phyloP scores from a whole-genome alignment of 2,329 filamentous ascomycete genomes.

The Colletotrichum neosansevieriae region DNA sequence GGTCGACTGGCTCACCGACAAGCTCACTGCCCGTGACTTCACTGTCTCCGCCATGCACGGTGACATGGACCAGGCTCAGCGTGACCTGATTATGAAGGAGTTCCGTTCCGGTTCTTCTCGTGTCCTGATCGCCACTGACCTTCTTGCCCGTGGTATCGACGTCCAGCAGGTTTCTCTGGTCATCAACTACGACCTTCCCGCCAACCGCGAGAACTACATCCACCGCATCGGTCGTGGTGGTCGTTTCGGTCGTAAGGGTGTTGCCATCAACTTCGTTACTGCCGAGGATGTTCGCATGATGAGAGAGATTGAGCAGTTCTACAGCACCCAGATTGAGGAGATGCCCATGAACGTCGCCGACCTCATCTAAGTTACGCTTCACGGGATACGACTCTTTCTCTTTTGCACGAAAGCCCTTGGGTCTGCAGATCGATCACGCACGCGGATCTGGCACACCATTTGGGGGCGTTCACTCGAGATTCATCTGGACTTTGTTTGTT shows the following conservation, averaged over 20 bases:
- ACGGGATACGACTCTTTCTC: conserved; percentile 36
- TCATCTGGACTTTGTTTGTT: conserved; percentile 41
- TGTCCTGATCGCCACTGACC: conserved; percentile 97
- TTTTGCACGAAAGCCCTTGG: conserved; percentile 37
- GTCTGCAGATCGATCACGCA: conserved; percentile 37
- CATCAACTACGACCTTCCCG: conserved; percentile 99
- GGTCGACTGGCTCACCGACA: conserved; percentile 99
- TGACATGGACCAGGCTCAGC: conserved; percentile 98
- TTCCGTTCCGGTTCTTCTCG: conserved; percentile 98
- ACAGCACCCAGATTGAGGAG: conserved; percentile 99
- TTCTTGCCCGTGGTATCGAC: conserved; percentile 99
- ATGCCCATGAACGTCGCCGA: conserved; percentile 97
- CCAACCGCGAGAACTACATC: conserved; percentile 99
- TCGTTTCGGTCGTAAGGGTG: conserved; percentile 99
- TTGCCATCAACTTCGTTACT: conserved; percentile 99
- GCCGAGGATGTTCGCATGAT: conserved; percentile 99
- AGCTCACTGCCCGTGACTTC: conserved; percentile 98
- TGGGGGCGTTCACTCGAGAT: conserved; percentile 38
- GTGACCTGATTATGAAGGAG: conserved; percentile 99
- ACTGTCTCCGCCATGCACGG: conserved; percentile 99
- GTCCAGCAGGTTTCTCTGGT: conserved; percentile 99
- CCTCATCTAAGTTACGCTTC: conserved; percentile 69
- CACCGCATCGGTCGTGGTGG: conserved; percentile 99
- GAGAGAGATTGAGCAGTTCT: conserved; percentile 99
- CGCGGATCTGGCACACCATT: conserved; percentile 39